Base-by-base conservation (phyloP, 805 yeast species). In the Saturnispora bothae region DNA sequence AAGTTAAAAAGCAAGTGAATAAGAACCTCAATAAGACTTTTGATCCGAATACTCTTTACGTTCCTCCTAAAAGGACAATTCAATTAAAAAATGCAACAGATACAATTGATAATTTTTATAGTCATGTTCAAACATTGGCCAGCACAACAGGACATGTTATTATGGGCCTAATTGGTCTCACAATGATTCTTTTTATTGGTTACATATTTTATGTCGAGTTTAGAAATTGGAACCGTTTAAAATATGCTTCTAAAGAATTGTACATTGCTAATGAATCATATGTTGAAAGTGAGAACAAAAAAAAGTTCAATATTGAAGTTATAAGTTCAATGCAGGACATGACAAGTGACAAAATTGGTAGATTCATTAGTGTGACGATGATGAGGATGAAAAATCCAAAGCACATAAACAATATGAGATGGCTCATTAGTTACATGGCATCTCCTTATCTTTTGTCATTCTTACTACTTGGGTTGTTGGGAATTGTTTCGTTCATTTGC, bases 401-500 rank as follows among this genome's bases (percentile, higher is more conserved):
- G 10, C 47, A 29, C 12, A 39, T 38, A 28, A 38, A 48, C 45
- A 53, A 46, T 42, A 39, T 47, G 7, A 30, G 48, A 40, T 76
- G 81, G 81, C 38, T 64, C 13, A 37, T 71, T 1, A 62, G 61
- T 31, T 78, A 78, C 51, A 46, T 68, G n/a, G 53, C 73, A 2
- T 70, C 85, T 1, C 59, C 66, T 3, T 64, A 72, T 10, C 71
- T 88, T 0, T 40, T 69, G 1, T 48, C 68, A 0, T 48, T 78
- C 0, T 51, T 83, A 1, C 54, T 69, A 1, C 44, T 83, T 1
- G 82, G 80, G 0, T 4, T 78, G 0, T 58, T 71, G 13, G 92
- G 92, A 0, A 38, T 81, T 0, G 10, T 71, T 0, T 55, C 75
- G 1, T 71, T 78, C 14, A 37, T 66, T 1, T 51, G 78, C 1